A percentile compares a stretch with the other conserved stretches of the same genome.
Conservation (phyloP, 164 flowering plant species). For the Chimonanthus salicifolius region DNA sequence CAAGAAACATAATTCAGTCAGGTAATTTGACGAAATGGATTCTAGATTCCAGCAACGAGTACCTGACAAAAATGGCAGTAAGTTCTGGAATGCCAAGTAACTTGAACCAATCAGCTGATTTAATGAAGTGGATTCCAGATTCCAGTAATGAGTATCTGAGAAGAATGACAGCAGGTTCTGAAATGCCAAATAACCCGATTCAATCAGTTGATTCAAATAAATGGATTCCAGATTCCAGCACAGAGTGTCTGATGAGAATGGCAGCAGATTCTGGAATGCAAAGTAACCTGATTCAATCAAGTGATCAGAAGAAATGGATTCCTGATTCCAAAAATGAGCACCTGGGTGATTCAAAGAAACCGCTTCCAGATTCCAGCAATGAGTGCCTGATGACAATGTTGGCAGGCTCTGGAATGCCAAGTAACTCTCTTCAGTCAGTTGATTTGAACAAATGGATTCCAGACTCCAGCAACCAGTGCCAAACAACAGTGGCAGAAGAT, state of each 20-base stretch:
- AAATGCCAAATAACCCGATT: neutral
- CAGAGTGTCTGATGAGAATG: neutral
- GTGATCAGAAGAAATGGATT: too few species aligned
- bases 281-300: neutral
- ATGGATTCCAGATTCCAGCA: neutral
- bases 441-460: neutral
- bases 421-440: neutral
- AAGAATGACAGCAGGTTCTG: neutral
- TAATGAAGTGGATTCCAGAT: neutral
- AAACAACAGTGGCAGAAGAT: neutral
- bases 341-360: neutral
- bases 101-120: neutral
- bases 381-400: neutral
- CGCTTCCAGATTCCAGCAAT: neutral
- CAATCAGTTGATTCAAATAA: neutral
- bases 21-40: neutral
- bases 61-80: neutral
- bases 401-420: neutral
- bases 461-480: constrained; percentile 1
- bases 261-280: neutral
- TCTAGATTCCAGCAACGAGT: neutral
- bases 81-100: neutral
- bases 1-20: neutral
- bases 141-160: neutral
- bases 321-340: neutral